These are phyloP conservation scores for Solidago caesia DNA, from an alignment of 129 eudicot genomes.

Conservation along the genomic window DNA sequence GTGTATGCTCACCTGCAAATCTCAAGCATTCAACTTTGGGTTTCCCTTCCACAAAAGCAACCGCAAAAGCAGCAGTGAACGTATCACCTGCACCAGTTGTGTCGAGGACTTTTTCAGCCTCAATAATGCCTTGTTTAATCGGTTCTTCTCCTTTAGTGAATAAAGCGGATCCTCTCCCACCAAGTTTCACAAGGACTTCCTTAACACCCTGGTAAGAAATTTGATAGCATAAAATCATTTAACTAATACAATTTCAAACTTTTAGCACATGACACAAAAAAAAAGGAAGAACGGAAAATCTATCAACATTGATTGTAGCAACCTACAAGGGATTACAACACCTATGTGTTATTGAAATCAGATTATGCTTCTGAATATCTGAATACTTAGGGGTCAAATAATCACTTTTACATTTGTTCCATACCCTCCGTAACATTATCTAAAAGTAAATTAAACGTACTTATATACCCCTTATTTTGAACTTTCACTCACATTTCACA, in stretches of 20 bases:
- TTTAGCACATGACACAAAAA: background rate
- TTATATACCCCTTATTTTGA: too few species aligned
- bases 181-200: slow-evolving; percentile 94
- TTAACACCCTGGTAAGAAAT: slow-evolving; percentile 63
- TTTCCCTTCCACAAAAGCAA: slow-evolving; percentile 92
- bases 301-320: too few species aligned
- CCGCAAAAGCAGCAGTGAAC: slow-evolving; percentile 95
- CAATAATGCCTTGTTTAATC: slow-evolving; percentile 68
- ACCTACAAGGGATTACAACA: too few species aligned
- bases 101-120: slow-evolving; percentile 77
- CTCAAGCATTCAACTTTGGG: slow-evolving; percentile 72
- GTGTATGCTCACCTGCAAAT: slow-evolving; percentile 70
- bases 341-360: too few species aligned
- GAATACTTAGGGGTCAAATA: background rate
- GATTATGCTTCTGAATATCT: too few species aligned
- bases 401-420: background rate
- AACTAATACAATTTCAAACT: background rate
- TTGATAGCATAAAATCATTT: background rate
- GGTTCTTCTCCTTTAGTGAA: slow-evolving; percentile 81
- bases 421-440: too few species aligned
- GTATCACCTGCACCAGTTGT: slow-evolving; percentile 99
- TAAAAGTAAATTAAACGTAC: too few species aligned
- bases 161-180: slow-evolving; percentile 79
- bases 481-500: too few species aligned
- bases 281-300: too few species aligned